Conservation (phyloP, 352 stramenopile genomes). For the Globisporangium canariense region DNA sequence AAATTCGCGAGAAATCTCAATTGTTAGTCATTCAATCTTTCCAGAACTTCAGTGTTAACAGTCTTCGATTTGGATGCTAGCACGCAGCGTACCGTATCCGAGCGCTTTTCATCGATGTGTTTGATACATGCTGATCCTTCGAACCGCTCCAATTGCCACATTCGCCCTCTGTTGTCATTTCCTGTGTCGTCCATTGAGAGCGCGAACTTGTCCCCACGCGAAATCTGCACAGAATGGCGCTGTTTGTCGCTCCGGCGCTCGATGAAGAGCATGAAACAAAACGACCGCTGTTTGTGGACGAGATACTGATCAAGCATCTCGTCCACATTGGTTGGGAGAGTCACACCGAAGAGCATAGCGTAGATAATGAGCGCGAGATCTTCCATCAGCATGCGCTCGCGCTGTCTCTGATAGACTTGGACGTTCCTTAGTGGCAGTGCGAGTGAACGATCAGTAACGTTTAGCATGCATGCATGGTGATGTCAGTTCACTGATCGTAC, state of each 20-base stretch:
- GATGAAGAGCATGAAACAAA: constrained; percentile 5
- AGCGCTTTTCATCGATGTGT: background rate
- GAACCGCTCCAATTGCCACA: background rate
- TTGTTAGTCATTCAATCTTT: background rate
- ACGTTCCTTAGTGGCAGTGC: background rate
- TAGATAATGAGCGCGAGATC: constrained; percentile 7
- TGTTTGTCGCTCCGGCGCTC: background rate
- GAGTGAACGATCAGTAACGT: background rate
- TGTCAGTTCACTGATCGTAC: background rate
- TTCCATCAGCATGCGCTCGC: background rate
- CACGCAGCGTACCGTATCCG: background rate
- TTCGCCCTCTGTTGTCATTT: background rate
- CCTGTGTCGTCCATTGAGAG: background rate
- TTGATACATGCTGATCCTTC: background rate
- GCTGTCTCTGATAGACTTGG: background rate
- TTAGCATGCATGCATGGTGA: background rate
- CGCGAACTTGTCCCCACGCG: background rate
- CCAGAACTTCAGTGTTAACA: background rate
- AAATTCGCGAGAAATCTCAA: background rate
- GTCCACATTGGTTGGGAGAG: constrained; percentile 3
- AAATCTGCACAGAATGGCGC: background rate
- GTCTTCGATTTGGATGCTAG: background rate
- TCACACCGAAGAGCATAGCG: constrained; percentile 3
- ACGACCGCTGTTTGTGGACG: background rate
- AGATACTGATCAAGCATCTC: constrained; percentile 2